Evolutionary conservation across 805 yeast genomes (phyloP).

Genomic region (Wickerhamiella slavikovae): DNA sequence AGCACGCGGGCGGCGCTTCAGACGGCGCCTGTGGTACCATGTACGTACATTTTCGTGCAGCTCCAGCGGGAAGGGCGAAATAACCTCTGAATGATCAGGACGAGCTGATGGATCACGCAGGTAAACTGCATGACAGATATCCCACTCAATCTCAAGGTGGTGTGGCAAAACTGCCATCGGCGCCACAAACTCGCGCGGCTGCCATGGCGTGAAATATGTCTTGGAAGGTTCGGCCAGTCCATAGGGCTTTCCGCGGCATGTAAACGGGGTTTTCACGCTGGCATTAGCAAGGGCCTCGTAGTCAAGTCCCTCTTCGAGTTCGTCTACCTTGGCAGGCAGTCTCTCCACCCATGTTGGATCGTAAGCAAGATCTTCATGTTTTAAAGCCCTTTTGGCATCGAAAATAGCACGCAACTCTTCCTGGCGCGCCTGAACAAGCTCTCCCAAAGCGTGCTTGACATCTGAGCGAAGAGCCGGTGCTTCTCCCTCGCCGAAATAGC

Average conservation of each 20-base stretch:
- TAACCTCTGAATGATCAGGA: constrained; percentile 91
- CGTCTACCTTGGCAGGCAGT: constrained; percentile 24
- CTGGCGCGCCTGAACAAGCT: constrained; percentile 12
- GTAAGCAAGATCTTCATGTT: constrained; percentile 20
- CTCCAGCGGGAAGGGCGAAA: constrained; percentile 65
- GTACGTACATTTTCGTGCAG: constrained; percentile 86
- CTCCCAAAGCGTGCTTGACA: constrained; percentile 16
- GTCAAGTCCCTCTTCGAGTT: constrained; percentile 26
- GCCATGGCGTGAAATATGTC: constrained; percentile 92
- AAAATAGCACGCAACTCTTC: constrained; percentile 11
- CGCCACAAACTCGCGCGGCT: constrained; percentile 79
- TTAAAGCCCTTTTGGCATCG: constrained; percentile 6
- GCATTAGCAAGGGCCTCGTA: constrained; percentile 26
- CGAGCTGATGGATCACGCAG: constrained; percentile 92
- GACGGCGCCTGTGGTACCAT: constrained; percentile 36
- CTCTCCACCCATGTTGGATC: constrained; percentile 31
- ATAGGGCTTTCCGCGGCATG: constrained; percentile 33
- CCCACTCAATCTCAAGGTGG: constrained; percentile 76
- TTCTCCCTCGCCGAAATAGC: background rate
- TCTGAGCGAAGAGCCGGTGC: constrained; percentile 4
- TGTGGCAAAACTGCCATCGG: constrained; percentile 84
- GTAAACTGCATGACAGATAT: constrained; percentile 91
- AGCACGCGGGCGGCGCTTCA: no score
- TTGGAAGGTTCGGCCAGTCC: constrained; percentile 64
- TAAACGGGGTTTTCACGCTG: constrained; percentile 24